Evolutionary conservation across 495 filamentous ascomycete genomes (phyloP), one percentile per base, ranked within the genome.

Genomic region (Podospora appendiculata): DNA sequence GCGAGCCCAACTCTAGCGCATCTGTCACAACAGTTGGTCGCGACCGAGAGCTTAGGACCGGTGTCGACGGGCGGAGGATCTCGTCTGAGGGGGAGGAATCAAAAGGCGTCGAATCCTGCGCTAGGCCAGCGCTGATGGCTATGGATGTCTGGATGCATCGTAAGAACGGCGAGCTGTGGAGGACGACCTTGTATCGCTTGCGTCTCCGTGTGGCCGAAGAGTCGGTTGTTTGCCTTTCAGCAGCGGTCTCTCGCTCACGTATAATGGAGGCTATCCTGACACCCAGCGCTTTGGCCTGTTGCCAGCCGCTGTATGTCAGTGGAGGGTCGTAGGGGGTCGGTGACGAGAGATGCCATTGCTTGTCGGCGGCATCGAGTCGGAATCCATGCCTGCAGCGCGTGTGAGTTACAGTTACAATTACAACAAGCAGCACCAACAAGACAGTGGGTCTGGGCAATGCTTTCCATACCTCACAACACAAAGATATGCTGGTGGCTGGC

Each of bases 321-420:
- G 94, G 93, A 41, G 93, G 88, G 54, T 99, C 92, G 73, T 97
- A 97, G 6, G 93, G 94, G 4, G 88, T 92, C 4, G 90, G 85
- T 5, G 94, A 95, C n/a, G 88, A 85, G 11, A 96, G 76, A 70
- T 96, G 90, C 93, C 93, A 99, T 67, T 89, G 79, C 62, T 88
- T 87, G 72, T 97, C 90, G 54, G 90, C 89, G 42, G 88, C 88
- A 66, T 99, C 93, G 34, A 99, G 83, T 38, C 93, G 85, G 41
- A 89, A 84, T 56, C 93, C 93, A 67, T 99, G 93, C 66, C 90
- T 95, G 57, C 14, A 48, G 18, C 18, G 25, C 25, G 25, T 25
- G 25, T 33, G 40, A 18, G 8, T 32, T 25, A 25, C 25, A 25
- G 25, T 25, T 25, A 25, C 25, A 25, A 5, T 25, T 25, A 25